Evolutionary conservation across 441 rosid species (phyloP), one percentile per base, ranked within the genome.

Genomic region (Hypseocharis bilobata): DNA sequence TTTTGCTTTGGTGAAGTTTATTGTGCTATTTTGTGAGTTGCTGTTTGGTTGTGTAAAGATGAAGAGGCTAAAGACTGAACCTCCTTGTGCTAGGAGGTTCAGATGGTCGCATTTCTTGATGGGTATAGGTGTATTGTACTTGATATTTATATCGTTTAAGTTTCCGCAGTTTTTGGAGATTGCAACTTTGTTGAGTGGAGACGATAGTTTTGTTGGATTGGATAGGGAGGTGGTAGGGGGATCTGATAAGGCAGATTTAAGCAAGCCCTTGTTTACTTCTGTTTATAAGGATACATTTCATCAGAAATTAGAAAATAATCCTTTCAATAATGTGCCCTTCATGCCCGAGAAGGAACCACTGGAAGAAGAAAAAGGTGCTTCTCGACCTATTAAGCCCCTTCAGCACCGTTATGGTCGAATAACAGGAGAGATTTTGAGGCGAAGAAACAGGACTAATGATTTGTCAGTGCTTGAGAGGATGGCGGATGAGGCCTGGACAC

Each of bases 401-500:
- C 84, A 72, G 74, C 80, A 77, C 66, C 83, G 66, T 17, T 93
- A 85, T 67, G 97, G 95, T 69, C 77, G 88, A 66, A 84, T 90
- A 70, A 83, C 92, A 0, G 91, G 83, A 72, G 91, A 84, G 77
- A 73, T 87, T 47, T 75, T 87, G 89, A 84, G 80, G 64, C 79
- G 86, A 71, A 83, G 81, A 77, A 86, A 88, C 68, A 82, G 80
- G 75, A 87, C 88, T 14, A 71, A 58, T 27, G 88, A 81, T 47
- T 71, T 85, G 63, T 85, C 96, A 2, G 68, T 75, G 63, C 79
- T 93, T 62, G 91, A 86, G 79, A 90, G 67, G 74, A 83, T 93
- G 94, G 96, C 91, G 0, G 92, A 86, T 60, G 97, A 90, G 72
- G 98, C 98, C 34, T 88, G 96, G 97, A 82, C 78, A 7, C 77